Conservation (phyloP, 352 stramenopile genomes). For the Globisporangium rhizosaccharum region DNA sequence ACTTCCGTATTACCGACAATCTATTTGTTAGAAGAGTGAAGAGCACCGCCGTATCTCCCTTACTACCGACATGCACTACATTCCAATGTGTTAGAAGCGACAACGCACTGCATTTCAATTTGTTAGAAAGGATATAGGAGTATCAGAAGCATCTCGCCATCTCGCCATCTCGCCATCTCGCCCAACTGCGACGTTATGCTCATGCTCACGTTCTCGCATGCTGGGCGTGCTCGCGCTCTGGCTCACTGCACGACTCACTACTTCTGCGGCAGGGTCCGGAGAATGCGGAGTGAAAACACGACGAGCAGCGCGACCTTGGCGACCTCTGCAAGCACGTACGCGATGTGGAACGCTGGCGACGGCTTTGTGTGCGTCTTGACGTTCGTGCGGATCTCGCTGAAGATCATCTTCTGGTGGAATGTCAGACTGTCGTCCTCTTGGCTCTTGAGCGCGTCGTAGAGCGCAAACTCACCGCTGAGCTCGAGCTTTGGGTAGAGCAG, state of each 20-base stretch:
- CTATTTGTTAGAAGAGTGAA: too few relatives aligned
- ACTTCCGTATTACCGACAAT: too few relatives aligned
- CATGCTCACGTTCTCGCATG: neutral
- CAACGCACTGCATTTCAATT: too few relatives aligned
- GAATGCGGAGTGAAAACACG: slow-evolving; percentile 43
- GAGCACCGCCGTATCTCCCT: too few relatives aligned
- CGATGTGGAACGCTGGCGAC: slow-evolving; percentile 31
- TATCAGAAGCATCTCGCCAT: too few relatives aligned
- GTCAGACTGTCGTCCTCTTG: slow-evolving; percentile 43
- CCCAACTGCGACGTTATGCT: too few relatives aligned
- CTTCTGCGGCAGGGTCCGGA: slow-evolving; percentile 30
- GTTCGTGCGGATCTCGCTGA: slow-evolving; percentile 46
- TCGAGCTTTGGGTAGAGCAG: slow-evolving; percentile 54
- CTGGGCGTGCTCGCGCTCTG: neutral
- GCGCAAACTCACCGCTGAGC: slow-evolving; percentile 40
- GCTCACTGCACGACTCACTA: neutral
- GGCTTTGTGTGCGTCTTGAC: slow-evolving; percentile 37
- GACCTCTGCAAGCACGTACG: slow-evolving; percentile 39
- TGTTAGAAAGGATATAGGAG: too few relatives aligned
- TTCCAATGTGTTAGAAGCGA: too few relatives aligned
- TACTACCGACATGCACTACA: too few relatives aligned
- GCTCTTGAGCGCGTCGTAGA: slow-evolving; percentile 54
- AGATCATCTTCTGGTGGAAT: slow-evolving; percentile 56
- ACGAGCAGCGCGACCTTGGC: slow-evolving; percentile 45
- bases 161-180: too few relatives aligned